These are phyloP conservation scores for Populus hybrid DNA, from an alignment of 441 rosid genomes.

Conservation along the genomic window DNA sequence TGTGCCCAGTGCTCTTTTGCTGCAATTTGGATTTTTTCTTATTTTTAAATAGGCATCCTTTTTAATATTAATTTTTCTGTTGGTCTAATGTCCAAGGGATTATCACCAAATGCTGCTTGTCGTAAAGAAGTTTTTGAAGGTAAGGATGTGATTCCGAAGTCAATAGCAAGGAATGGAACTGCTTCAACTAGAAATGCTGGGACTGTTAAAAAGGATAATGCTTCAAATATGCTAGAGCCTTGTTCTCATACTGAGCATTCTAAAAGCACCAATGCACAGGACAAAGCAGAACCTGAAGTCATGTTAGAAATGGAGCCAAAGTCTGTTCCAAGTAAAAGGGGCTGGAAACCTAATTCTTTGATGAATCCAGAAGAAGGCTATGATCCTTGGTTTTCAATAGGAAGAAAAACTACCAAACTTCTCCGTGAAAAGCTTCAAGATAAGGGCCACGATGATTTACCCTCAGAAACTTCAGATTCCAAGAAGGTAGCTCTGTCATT, in stretches of 20 bases:
- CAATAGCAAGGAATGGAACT: constrained; percentile 25
- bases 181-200: constrained; percentile 19
- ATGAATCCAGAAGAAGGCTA: constrained; percentile 71
- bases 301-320: constrained; percentile 30
- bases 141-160: constrained; percentile 25
- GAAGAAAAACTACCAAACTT: constrained; percentile 31
- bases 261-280: constrained; percentile 16
- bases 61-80: constrained; percentile 16
- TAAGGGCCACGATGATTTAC: constrained; percentile 25
- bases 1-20: not conserved
- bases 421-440: constrained; percentile 28
- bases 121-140: constrained; percentile 27
- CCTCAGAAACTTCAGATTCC: constrained; percentile 26
- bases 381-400: constrained; percentile 43
- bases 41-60: constrained; percentile 6
- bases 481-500: constrained; percentile 30
- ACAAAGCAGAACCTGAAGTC: constrained; percentile 22
- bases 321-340: constrained; percentile 47
- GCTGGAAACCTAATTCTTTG: constrained; percentile 61
- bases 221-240: constrained; percentile 22
- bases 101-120: constrained; percentile 12
- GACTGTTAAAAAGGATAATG: constrained; percentile 12
- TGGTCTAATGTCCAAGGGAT: constrained; percentile 27
- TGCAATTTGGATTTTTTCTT: not conserved
- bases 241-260: constrained; percentile 16